Percentiles rank a stretch among this genome's conserved stretches.
Conservation (phyloP, 2,329 filamentous ascomycete species). For the Didymella keratinophila region DNA sequence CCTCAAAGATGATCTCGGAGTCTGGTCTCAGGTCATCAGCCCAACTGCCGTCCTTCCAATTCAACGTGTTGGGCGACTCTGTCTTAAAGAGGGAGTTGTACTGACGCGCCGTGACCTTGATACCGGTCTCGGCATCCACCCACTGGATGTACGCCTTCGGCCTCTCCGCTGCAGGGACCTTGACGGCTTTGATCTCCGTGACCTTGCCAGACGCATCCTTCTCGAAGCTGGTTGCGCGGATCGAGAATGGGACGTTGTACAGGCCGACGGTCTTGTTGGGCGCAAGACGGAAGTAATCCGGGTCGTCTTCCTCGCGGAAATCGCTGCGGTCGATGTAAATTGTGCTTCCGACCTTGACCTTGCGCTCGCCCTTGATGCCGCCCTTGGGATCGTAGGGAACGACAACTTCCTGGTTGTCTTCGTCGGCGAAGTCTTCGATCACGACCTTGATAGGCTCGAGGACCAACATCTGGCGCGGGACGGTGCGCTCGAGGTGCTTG, state of each 20-base stretch:
- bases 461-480: conserved; percentile 88
- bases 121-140: conserved; percentile 74
- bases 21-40: conserved; percentile 84
- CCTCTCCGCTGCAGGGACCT: conserved; percentile 72
- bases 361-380: conserved; percentile 65
- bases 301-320: conserved; percentile 75
- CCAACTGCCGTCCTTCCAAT: conserved; percentile 76
- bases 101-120: conserved; percentile 71
- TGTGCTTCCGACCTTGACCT: conserved; percentile 73
- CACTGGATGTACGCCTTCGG: conserved; percentile 81
- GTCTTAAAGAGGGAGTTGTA: conserved; percentile 88
- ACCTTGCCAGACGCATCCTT: conserved; percentile 73
- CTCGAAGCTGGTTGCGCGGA: conserved; percentile 72
- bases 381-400: conserved; percentile 82
- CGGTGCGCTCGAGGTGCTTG: conserved; percentile 84
- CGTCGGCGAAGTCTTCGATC: conserved; percentile 77
- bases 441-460: conserved; percentile 84
- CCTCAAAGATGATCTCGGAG: conserved; percentile 78
- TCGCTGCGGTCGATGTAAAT: conserved; percentile 86
- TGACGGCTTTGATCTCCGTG: conserved; percentile 70
- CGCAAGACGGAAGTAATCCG: conserved; percentile 80
- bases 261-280: conserved; percentile 78
- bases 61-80: conserved; percentile 77
- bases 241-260: conserved; percentile 73
- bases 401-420: conserved; percentile 72